Base-by-base conservation (phyloP, 805 yeast species). In the Ogataea paraovalis region DNA sequence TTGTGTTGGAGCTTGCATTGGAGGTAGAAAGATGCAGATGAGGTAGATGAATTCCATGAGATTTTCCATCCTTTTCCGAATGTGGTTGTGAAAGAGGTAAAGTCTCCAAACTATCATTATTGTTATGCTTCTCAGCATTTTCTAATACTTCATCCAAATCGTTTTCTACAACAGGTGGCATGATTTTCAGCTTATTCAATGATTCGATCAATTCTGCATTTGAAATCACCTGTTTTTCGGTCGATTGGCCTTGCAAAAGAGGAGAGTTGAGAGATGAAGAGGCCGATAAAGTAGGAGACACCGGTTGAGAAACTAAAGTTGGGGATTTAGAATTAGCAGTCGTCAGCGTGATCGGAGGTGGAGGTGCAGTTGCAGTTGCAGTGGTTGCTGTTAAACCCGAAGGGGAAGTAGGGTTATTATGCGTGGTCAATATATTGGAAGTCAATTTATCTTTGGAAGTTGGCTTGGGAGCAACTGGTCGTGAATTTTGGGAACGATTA, bases 111-210 rank as follows among this genome's bases (percentile, higher is more conserved):
- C 5, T 5, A 4, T 43, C 45, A 27, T 33, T 19, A 22, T 32
- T n/a, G n/a, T n/a, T n/a, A n/a, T n/a, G n/a, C n/a, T n/a, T 39
- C 23, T 33, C 46, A 14, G 30, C 36, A 6, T 49, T 52, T 38
- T 61, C 67, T 18, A 64, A 44, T 2, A 62, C 63, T 27, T 62
- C 64, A 51, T 65, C 69, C 16, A 64, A 47, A 48, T 64, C 66
- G 45, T 65, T 64, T 42, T 65, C 69, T 20, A 59, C 57, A 10
- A 65, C 61, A 3, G 67, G 54, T 3, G 68, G 62, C 67, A 64
- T 64, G 43, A 65, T 30, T 39, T 56, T 60, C 49, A 65, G 47
- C 41, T 59, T 64, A 21, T 48, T 53, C 16, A 63, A 44, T 2
- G 65, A 49, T 10, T 60, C 62, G 14, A 47, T 45, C 8, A 63